Evolutionary conservation across 1,139 yeast genomes (phyloP), one percentile per base, ranked within the genome.

Genomic region (Hemisphaericaspora xylanilytica): DNA sequence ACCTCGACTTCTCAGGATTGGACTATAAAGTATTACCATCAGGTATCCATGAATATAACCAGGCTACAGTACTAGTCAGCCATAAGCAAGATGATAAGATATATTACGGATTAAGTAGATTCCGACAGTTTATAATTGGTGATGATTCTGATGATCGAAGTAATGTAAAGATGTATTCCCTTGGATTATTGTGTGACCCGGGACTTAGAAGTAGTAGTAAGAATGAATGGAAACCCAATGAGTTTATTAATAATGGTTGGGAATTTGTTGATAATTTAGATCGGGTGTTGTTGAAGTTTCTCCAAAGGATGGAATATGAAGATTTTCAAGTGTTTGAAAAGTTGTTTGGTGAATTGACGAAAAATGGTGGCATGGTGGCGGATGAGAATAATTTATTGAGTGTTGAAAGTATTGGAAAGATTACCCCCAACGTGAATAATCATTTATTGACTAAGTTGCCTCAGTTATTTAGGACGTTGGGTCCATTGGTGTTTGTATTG

Each of bases 1-100:
- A 45, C 16, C 39, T 65, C 5, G 50, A 55, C 18, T 48, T 67
- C 21, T 50, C 53, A 3, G 75, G 74, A 4, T 52, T 87, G 14
- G 96, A 89, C 57, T 87, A 75, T 60, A 82, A 84, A 49, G 72
- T 81, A 10, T 63, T 89, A 39, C 96, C 96, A 1, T 83, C 94
- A 0, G 96, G 96, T 1, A 70, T 87, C n/a, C 96, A 88, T 55
- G 77, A 80, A 29, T 69, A 67, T 18, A 57, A 59, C 10, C 58
- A 67, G 30, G 90, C 86, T 48, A 58, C 67, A 8, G 59, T 68
- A 5, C 48, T 65, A 26, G 48, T 70, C 34, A 56, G 67, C 35
- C 76, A 71, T 38, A 45, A 45, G 10, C 31, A 38, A 26, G 47
- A 59, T 3, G 53, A 49, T 14, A 59, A 59, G 38, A 53, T 58